Evolutionary conservation across 2,329 filamentous ascomycete genomes (phyloP).

Genomic region (Phyllosticta paracitricarpa): DNA sequence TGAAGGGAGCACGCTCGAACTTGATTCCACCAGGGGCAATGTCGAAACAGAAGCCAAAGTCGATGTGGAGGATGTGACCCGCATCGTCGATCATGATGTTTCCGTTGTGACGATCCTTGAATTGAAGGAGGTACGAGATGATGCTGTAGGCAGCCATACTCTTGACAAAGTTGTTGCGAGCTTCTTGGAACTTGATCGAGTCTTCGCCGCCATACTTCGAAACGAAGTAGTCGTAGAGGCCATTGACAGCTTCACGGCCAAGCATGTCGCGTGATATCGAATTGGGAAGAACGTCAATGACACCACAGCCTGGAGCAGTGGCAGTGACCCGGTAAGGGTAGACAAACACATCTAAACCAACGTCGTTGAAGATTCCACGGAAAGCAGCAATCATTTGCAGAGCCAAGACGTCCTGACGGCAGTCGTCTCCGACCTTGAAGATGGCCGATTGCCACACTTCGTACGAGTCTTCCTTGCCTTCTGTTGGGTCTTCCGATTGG

Average conservation of each 20-base stretch:
- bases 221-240: conserved; percentile 95
- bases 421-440: conserved; percentile 99
- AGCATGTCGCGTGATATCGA: conserved; percentile 98
- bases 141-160: conserved; percentile 98
- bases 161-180: conserved; percentile 95
- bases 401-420: conserved; percentile 90
- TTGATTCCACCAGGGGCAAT: conserved; percentile 94
- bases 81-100: conserved; percentile 99
- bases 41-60: conserved; percentile 99
- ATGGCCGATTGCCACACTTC: conserved; percentile 99
- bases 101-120: conserved; percentile 98
- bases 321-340: conserved; percentile 96
- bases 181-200: conserved; percentile 87
- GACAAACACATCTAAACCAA: conserved; percentile 92
- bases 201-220: conserved; percentile 97
- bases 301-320: conserved; percentile 91
- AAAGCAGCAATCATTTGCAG: conserved; percentile 98
- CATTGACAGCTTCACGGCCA: conserved; percentile 93
- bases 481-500: conserved; percentile 31
- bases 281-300: conserved; percentile 96
- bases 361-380: conserved; percentile 88
- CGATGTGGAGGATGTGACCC: conserved; percentile 95
- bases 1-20: conserved; percentile 97
- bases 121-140: conserved; percentile 91
- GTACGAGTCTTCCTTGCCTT: conserved; percentile 46